Base-by-base conservation (phyloP, 371 early-diverging fungal genomes). In the Apophysomyces sp. region DNA sequence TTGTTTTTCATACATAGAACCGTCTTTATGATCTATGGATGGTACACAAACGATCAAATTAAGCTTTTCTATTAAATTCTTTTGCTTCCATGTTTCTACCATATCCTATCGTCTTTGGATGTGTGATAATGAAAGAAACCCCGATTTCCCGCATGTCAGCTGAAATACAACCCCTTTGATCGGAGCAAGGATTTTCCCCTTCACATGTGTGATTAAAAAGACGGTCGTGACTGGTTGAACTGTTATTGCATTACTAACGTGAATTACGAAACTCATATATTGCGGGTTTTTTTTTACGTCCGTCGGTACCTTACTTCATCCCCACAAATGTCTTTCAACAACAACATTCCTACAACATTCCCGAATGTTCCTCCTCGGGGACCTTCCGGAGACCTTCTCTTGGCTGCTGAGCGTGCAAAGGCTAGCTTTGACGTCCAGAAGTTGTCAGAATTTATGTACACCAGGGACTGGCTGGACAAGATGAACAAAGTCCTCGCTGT, bases 371-470 rank as follows among this genome's bases (percentile, higher is more conserved):
- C 68, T 24, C 83, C 87, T 5, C 72, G 73, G 24, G 83, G 76
- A 6, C 87, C 87, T 13, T 77, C 81, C 53, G 87, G 87, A 40
- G 76, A 76, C n/a, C 76, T 83, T 16, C 66, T 85, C 39, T 71
- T 87, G 37, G 82, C 84, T 27, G 74, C 74, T 28, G 86, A 86
- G 65, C 81, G 86, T 59, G 84, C 80, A 26, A 78, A 82, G 52
- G 79, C 79, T 41, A 71, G 78, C 27, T 86, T 86, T 58, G 73
- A 84, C 52, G 80, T 81, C 37, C 70, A 81, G 28, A 78, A 77
- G 15, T 65, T 86, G 15, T 71, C 85, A 57, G 74, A 77, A 67
- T 82, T 76, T 55, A 72, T 85, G 73, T 82, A 82, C 53, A 82
- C 81, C 37, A 73, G 81, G 31, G 72, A 80, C 58, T 83, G 77